Evolutionary conservation across 257 asterid genomes (phyloP), one percentile per base, ranked within the genome.

Genomic region (Verbena officinalis): DNA sequence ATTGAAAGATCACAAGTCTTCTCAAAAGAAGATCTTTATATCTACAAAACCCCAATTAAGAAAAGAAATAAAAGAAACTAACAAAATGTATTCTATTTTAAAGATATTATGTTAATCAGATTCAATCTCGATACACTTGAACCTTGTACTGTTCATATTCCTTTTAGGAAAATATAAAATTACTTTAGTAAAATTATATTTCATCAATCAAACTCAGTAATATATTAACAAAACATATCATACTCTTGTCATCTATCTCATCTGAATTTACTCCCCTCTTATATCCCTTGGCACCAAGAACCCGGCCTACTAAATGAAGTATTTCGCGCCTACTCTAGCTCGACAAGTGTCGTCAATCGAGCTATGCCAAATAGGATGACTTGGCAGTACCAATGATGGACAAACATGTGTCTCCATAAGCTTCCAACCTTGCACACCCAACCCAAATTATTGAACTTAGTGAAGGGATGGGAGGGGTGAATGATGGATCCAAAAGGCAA

Each of bases 401-500:
- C 74, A 77, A 79, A 77, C 86, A 87, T 77, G 88, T 80, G 86
- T 70, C 75, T 66, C 83, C 94, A 75, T 75, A 73, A 68, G 76
- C 73, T 65, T 74, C 81, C 76, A 82, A 61, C 72, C 71, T 60
- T 46, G 53, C 75, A 59, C 59, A 64, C 79, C 76, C 77, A 59
- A 55, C 66, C 67, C 78, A 66, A 74, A 82, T 77, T 79, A 79
- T 82, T 77, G 78, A 74, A 65, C 27, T 55, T 45, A 61, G 79
- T 68, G 74, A 68, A 68, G 67, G 73, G 70, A 50, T 54, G 73
- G 65, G 73, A 52, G 65, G 79, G 75, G 75, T 62, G 74, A 70
- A 77, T 82, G 84, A 81, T 87, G 86, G 73, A 80, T 81, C 79
- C 78, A 77, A 85, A 85, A 83, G 88, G 72, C 83, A 70, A 83